These are phyloP conservation scores for Argentina anserina DNA, from an alignment of 306 rosid genomes.

Conservation along the genomic window DNA sequence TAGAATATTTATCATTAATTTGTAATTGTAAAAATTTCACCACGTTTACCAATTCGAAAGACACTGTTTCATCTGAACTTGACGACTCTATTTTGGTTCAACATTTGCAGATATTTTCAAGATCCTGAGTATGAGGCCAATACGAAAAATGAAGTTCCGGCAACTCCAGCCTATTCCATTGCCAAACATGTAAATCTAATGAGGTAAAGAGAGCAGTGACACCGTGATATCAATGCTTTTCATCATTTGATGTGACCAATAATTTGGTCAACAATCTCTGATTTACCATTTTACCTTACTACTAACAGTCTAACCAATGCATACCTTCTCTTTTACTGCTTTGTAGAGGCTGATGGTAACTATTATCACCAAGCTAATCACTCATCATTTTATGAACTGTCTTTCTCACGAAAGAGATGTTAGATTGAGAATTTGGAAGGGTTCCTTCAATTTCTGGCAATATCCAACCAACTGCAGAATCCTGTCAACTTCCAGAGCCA, in stretches of 20 bases:
- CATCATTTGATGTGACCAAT: background rate
- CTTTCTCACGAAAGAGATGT: conserved; percentile 3
- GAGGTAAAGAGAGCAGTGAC: background rate
- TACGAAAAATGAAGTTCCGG: background rate
- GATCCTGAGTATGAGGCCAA: too few relatives aligned
- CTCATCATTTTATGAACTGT: background rate
- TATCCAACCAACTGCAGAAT: conserved; percentile 11
- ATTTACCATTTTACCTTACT: background rate
- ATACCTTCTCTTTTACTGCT: background rate
- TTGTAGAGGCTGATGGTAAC: background rate
- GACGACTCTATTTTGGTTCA: too few relatives aligned
- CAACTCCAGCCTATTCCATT: background rate
- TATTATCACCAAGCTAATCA: background rate
- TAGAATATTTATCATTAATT: too few relatives aligned
- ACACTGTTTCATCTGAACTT: too few relatives aligned
- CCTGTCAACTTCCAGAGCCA: conserved; percentile 11
- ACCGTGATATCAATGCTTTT: background rate
- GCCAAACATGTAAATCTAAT: conserved; percentile 3
- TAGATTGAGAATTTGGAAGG: conserved; percentile 7
- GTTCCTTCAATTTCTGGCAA: conserved; percentile 23
- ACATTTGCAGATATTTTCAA: too few relatives aligned
- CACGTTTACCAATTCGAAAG: too few relatives aligned
- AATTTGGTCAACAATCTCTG: background rate
- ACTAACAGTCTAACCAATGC: background rate
- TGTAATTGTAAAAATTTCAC: too few relatives aligned